These are phyloP conservation scores for Diversispora eburnea DNA, from an alignment of 192 early-diverging fungal species.

Conservation along the genomic window DNA sequence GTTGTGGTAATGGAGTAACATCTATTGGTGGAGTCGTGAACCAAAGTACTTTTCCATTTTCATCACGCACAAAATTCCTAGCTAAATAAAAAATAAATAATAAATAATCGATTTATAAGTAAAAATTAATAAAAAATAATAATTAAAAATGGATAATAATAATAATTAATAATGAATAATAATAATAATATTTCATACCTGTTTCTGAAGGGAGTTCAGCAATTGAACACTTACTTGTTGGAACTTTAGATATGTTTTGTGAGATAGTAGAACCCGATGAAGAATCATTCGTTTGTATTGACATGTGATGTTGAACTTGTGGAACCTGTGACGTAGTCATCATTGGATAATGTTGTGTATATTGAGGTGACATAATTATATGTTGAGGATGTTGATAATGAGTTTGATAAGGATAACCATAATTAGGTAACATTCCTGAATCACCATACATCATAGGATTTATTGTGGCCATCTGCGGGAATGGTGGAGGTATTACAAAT, in stretches of 20 bases:
- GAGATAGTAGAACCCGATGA: not conserved
- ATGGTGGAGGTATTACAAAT: not conserved
- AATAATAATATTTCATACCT: conserved; percentile 16
- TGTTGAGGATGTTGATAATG: conserved; percentile 27
- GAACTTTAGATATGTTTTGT: conserved; percentile 24
- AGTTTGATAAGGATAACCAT: not conserved
- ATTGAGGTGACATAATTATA: not conserved
- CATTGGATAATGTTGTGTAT: conserved; percentile 26
- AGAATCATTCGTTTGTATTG: not conserved
- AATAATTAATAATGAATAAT: conserved; percentile 10
- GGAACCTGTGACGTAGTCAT: conserved; percentile 21
- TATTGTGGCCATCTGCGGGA: conserved; percentile 26
- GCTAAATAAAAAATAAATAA: not conserved
- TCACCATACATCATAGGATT: conserved; percentile 17
- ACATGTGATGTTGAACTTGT: not conserved
- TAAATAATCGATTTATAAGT: no score
- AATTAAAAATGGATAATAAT: not conserved
- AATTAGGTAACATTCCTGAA: conserved; percentile 16
- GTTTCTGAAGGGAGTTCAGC: conserved; percentile 36
- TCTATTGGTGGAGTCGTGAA: conserved; percentile 42
- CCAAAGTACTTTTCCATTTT: conserved; percentile 39
- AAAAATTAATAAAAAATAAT: not conserved
- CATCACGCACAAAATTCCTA: conserved; percentile 35
- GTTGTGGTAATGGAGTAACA: conserved; percentile 35
- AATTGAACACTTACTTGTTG: conserved; percentile 28